These are phyloP conservation scores for Gynandropsis gynandra DNA, from an alignment of 345 rosid species.

Conservation along the genomic window DNA sequence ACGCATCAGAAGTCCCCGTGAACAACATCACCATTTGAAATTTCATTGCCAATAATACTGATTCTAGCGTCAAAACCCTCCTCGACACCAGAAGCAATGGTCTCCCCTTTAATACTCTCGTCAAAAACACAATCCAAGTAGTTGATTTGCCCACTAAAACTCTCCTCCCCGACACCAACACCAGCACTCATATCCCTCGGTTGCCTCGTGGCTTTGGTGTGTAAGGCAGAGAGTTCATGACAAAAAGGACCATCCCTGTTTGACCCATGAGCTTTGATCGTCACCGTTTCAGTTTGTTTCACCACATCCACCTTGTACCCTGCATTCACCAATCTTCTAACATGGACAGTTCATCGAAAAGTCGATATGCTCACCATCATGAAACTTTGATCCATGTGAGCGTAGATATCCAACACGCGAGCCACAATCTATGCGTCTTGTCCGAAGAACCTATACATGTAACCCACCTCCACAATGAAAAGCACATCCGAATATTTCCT, in stretches of 20 bases:
- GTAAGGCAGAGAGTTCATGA: too few species aligned
- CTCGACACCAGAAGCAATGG: constrained; percentile 12
- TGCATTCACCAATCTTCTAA: constrained; percentile 57
- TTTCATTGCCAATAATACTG: constrained; percentile 62
- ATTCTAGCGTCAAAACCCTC: constrained; percentile 38
- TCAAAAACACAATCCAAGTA: constrained; percentile 61
- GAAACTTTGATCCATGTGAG: constrained; percentile 53
- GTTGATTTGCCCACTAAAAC: constrained; percentile 45
- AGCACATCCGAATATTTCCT: constrained; percentile 48
- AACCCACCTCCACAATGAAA: constrained; percentile 71
- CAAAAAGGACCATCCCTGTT: too few species aligned
- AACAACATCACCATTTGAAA: constrained; percentile 65
- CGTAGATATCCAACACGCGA: constrained; percentile 49
- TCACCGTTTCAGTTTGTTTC: constrained; percentile 74
- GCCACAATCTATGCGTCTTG: too few species aligned
- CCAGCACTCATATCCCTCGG: too few species aligned
- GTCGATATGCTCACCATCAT: constrained; percentile 66
- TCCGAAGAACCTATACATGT: constrained; percentile 61
- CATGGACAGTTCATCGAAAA: constrained; percentile 62
- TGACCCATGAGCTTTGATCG: constrained; percentile 69
- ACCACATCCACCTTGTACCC: constrained; percentile 82
- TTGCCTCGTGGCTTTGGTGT: too few species aligned
- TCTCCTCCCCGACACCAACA: constrained; percentile 61
- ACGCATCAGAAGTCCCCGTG: constrained; percentile 53
- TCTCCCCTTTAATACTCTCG: constrained; percentile 21